phyloP scores from a whole-genome alignment of 768 basidiomycete species.

The Lentinula lateritia region DNA sequence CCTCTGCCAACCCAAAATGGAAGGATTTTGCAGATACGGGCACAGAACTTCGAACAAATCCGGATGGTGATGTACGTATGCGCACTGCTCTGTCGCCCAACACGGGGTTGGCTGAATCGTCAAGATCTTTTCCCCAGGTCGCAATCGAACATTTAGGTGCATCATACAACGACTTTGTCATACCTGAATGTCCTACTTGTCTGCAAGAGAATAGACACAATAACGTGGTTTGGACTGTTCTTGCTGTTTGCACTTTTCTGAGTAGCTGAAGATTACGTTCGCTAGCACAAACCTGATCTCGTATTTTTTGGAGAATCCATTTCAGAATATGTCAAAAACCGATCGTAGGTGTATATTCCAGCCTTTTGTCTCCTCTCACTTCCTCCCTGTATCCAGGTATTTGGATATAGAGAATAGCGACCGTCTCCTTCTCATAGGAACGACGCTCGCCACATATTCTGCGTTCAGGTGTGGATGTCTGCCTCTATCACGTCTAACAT shows the following conservation, averaged over 20 bases:
- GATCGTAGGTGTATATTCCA: slow-evolving; percentile 50
- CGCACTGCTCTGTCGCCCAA: background rate
- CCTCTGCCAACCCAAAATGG: slow-evolving; percentile 75
- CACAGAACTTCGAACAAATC: slow-evolving; percentile 71
- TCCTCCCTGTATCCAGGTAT: slow-evolving; percentile 35
- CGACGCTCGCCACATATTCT: slow-evolving; percentile 90
- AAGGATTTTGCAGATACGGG: slow-evolving; percentile 62
- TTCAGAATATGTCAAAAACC: slow-evolving; percentile 51
- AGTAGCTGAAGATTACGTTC: no score
- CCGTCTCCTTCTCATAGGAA: slow-evolving; percentile 76
- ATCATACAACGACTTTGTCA: slow-evolving; percentile 69
- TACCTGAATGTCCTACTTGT: slow-evolving; percentile 76
- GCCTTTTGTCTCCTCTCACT: background rate
- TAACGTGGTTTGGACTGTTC: slow-evolving; percentile 45
- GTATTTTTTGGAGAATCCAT: slow-evolving; percentile 93
- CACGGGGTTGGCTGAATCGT: background rate
- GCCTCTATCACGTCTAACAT: background rate
- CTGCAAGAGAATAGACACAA: slow-evolving; percentile 48
- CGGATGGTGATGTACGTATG: slow-evolving; percentile 80
- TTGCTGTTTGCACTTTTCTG: background rate
- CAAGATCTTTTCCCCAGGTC: slow-evolving; percentile 41
- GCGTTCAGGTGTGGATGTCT: slow-evolving; percentile 62
- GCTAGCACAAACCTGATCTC: slow-evolving; percentile 75
- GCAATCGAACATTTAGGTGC: slow-evolving; percentile 67
- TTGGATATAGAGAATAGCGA: slow-evolving; percentile 53